Conservation (phyloP, 2,329 filamentous ascomycete genomes). For the Trichoderma semiorbis region DNA sequence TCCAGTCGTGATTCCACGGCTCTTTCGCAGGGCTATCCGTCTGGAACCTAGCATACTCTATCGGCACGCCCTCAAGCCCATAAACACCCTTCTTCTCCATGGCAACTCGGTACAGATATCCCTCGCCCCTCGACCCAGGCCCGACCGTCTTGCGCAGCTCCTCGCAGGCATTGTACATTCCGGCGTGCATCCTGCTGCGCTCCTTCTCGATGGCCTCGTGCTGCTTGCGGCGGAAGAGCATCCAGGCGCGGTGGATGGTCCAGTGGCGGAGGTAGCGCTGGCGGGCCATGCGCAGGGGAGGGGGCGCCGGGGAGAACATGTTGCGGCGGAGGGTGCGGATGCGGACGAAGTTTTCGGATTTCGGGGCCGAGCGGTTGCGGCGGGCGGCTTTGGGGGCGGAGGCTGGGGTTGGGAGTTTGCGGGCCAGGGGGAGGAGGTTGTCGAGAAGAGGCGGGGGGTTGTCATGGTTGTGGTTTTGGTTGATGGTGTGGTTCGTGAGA, state of each 20-base stretch:
- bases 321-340: constrained; percentile 45
- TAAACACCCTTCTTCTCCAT: constrained; percentile 90
- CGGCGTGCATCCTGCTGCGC: constrained; percentile 74
- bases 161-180: constrained; percentile 83
- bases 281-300: constrained; percentile 83
- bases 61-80: constrained; percentile 68
- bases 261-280: constrained; percentile 89
- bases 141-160: constrained; percentile 64
- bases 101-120: constrained; percentile 78
- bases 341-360: constrained; percentile 40
- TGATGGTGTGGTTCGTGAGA: constrained; percentile 15
- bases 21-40: constrained; percentile 75
- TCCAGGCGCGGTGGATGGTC: constrained; percentile 98
- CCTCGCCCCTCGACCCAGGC: constrained; percentile 56
- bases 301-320: constrained; percentile 50
- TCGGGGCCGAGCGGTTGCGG: constrained; percentile 28
- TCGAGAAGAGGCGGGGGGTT: constrained; percentile 30
- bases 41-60: constrained; percentile 85
- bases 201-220: constrained; percentile 63
- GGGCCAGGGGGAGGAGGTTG: constrained; percentile 33
- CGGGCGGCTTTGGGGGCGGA: constrained; percentile 26
- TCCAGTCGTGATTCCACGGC: constrained; percentile 96
- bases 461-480: constrained; percentile 9
- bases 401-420: constrained; percentile 27
- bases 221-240: constrained; percentile 70